Base-by-base conservation (phyloP, 2,329 filamentous ascomycete species). In the Trichoderma sp. region DNA sequence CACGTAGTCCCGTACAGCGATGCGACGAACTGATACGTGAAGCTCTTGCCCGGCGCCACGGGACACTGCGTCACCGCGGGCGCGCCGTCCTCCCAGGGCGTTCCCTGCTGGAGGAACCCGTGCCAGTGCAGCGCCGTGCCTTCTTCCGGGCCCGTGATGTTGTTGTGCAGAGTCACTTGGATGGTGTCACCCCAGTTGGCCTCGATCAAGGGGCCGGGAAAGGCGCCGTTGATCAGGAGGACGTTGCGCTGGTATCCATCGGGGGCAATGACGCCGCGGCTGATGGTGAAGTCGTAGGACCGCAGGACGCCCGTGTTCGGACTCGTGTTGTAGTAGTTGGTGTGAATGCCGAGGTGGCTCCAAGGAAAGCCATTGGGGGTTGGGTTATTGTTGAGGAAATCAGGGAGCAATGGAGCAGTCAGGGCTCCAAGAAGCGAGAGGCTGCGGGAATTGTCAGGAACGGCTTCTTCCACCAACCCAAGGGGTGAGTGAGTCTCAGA, bases 161-260 rank as follows among this genome's bases (percentile, higher is more conserved):
- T 84, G 76, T 95, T 95, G 75, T 85, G 82, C 63, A 93, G 83
- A 34, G 86, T 88, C 50, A 92, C 85, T 62, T 90, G 78, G 52
- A 87, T 81, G 28, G 77, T 83, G 70, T 88, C 86, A 45, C 85
- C 86, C 85, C 85, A 88, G 73, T 88, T 82, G 19, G 84, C 88
- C 66, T 83, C 81, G 62, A 93, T 85, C 15, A 82, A 79, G 1
- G 90, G 90, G 0, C 88, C 90, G 0, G 90, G 90, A 67, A 85
- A 88, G 50, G 85, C 82, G 9, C 84, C 85, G 72, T 90, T 89
- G 72, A 90, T 78, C 34, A 90, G 79, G 66, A 93, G 81, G 4
- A 80, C 81, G 5, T 77, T 65, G 74, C 79, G 65, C 61, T 82
- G 72, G 63, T 86, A 84, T 21, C 87, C 86, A 71, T 88, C 87